Base-by-base conservation (phyloP, 441 rosid genomes). In the Pelargonium fulgidum region DNA sequence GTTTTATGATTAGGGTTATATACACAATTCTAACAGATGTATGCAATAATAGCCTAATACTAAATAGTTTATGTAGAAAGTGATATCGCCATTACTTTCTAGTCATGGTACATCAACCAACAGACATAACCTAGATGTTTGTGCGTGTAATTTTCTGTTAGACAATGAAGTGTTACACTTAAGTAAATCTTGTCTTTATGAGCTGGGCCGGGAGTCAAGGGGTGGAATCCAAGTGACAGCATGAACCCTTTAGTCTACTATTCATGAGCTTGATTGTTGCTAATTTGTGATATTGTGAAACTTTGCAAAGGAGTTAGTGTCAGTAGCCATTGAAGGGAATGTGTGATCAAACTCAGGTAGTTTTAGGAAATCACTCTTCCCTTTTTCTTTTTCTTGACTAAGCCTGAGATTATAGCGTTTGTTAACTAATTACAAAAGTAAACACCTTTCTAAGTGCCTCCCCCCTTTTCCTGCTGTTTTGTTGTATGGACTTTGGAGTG, bases 31-130 rank as follows among this genome's bases (percentile, higher is more conserved):
- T 24, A 41, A 10, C 8, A 24, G 41, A 3, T 61, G 7, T 20
- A 24, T 61, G 39, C 64, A 22, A 10, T 20, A 24, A 59, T 59
- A 59, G 29, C n/a, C 64, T 59, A 20, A 59, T 11, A 59, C 64
- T 59, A 13, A 20, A 36, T 59, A 42, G 47, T 7, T 33, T 29
- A 29, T 29, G 36, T 29, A 29, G 36, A 29, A 29, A 29, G 36
- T 29, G 36, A 29, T 29, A 29, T 29, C 45, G 9, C 11, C 11
- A 9, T 42, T 42, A 9, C 45, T 42, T 6, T 42, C 11, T 42
- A 9, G 11, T 6, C 11, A 6, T 42, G 45, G 45, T 42, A 42
- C 11, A 42, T 42, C 45, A 6, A 42, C 11, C 1, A 1, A 42
- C 45, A 6, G 8, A 9, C 45, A 42, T 22, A 22, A 42, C 45